A percentile compares a stretch with the other conserved stretches of the same genome.
These are phyloP conservation scores for Globisporangium megalacanthum DNA, from an alignment of 352 stramenopile species.

Conservation along the genomic window DNA sequence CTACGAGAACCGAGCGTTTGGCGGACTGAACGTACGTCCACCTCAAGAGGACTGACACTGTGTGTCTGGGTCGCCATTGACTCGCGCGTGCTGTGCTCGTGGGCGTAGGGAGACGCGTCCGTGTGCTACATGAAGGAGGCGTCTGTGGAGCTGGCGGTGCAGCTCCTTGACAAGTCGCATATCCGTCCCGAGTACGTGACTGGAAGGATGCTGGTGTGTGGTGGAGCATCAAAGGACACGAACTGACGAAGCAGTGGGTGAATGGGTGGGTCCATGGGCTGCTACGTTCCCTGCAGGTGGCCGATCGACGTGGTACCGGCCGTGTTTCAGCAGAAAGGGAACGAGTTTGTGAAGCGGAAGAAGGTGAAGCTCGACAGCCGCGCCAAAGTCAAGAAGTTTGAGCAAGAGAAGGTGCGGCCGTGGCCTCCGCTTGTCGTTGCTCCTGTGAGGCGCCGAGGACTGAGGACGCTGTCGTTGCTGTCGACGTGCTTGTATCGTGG, in stretches of 20 bases:
- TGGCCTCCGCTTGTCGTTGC: too few species aligned
- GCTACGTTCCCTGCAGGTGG: slow-evolving; percentile 33
- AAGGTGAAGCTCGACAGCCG: slow-evolving; percentile 76
- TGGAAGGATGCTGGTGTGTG: not conserved
- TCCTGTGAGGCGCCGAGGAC: not conserved
- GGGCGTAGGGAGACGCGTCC: slow-evolving; percentile 84
- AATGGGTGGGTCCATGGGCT: not conserved
- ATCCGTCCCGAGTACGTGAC: slow-evolving; percentile 68
- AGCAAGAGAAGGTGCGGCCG: slow-evolving; percentile 68
- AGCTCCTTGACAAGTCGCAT: slow-evolving; percentile 90
- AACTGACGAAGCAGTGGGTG: not conserved
- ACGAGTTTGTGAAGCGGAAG: slow-evolving; percentile 72
- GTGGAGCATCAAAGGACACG: too few species aligned
- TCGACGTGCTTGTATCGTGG: not conserved
- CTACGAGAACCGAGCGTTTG: slow-evolving; percentile 87
- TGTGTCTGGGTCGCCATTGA: not conserved
- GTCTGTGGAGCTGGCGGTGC: slow-evolving; percentile 92
- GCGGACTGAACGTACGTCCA: slow-evolving; percentile 79
- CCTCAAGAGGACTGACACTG: not conserved
- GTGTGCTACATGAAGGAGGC: slow-evolving; percentile 95
- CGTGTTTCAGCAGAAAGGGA: slow-evolving; percentile 90
- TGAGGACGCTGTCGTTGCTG: not conserved
- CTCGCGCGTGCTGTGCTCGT: not conserved
- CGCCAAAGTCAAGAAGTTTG: slow-evolving; percentile 84
- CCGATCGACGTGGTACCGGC: slow-evolving; percentile 61